Evolutionary conservation across 1,139 yeast species (phyloP).

Genomic region (Debaryomyces udenii): DNA sequence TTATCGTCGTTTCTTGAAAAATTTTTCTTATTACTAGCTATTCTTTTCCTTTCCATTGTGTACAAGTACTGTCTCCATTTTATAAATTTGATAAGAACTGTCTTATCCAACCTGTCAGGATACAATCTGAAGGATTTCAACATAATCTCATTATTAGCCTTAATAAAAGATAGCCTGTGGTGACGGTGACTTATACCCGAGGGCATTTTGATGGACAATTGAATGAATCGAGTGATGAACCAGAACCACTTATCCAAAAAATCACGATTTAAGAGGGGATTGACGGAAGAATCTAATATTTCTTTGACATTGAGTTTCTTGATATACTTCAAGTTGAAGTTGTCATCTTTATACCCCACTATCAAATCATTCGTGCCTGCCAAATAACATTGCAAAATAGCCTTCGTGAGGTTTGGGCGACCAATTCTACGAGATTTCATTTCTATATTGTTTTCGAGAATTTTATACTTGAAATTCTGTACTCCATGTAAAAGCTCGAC

Average conservation of each 20-base stretch:
- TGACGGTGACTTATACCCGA: background rate
- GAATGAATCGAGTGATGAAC: slow-evolving; percentile 12
- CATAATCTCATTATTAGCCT: background rate
- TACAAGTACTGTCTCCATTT: slow-evolving; percentile 7
- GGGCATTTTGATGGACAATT: slow-evolving; percentile 1
- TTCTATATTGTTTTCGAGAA: slow-evolving; percentile 14
- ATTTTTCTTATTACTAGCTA: background rate
- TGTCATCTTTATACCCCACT: slow-evolving; percentile 13
- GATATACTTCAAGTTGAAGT: slow-evolving; percentile 9
- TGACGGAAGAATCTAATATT: slow-evolving; percentile 1
- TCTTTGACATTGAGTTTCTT: slow-evolving; percentile 8
- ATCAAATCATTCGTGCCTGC: slow-evolving; percentile 12
- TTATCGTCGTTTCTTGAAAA: background rate
- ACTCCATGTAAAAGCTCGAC: background rate
- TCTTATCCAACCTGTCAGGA: slow-evolving; percentile 5
- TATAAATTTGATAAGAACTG: slow-evolving; percentile 4
- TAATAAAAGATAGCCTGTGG: slow-evolving; percentile 1
- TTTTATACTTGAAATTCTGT: slow-evolving; percentile 3
- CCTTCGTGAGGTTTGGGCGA: slow-evolving; percentile 2
- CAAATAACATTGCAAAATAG: slow-evolving; percentile 13
- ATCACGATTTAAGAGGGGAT: slow-evolving; percentile 1
- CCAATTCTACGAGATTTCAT: slow-evolving; percentile 9
- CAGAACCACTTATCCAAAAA: slow-evolving; percentile 14
- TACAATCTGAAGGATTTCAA: slow-evolving; percentile 3
- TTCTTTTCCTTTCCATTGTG: background rate